Base-by-base conservation (phyloP, 148 eudicot species). In the Beta vulgaris region DNA sequence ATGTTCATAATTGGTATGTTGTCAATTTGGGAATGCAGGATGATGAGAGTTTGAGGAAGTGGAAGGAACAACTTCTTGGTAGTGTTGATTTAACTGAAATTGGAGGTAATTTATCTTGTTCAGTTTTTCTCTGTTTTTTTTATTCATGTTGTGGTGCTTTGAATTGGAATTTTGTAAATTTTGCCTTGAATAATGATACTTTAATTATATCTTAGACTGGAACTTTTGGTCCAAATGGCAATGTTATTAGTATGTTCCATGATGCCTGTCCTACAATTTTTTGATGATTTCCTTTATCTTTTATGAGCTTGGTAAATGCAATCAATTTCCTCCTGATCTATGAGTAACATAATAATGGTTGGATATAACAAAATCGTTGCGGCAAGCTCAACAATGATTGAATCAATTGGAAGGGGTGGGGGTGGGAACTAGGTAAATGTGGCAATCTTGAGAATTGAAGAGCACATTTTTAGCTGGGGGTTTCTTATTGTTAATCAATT, bases 41-140 rank as follows among this genome's bases (percentile, higher is more conserved):
- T 81, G 97, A 91, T 84, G 97, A 91, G 80, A 91, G 97, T 81
- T 81, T 91, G 82, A 89, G 93, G 83, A 89, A 83, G 80, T 91
- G 97, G 97, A 91, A 91, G 62, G 97, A 91, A 66, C 91, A 89
- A 61, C 92, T 91, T 31, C 86, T 91, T 75, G 97, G 97, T 65
- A 75, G 77, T 75, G 93, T 91, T 76, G 89, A 91, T 85, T 80
- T 87, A 66, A 81, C 39, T 74, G 81, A 74, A 73, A 84, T 85
- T 84, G 92, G 88, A 90, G 97, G 97, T 91, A 84, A 57, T 48
- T 14, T 35, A n/a, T 61, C 48, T 37, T 3, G 7, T 48, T 37
- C n/a, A n/a, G n/a, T 60, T 39, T 46, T 39, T 60, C 3, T 19
- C 23, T 16, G 0, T n/a, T 10, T 21, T 57, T 4, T 1, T 43